Percentiles rank a stretch among this genome's conserved stretches.
Conservation (phyloP, 768 basidiomycete genomes). For the Phylloporus sp. region DNA sequence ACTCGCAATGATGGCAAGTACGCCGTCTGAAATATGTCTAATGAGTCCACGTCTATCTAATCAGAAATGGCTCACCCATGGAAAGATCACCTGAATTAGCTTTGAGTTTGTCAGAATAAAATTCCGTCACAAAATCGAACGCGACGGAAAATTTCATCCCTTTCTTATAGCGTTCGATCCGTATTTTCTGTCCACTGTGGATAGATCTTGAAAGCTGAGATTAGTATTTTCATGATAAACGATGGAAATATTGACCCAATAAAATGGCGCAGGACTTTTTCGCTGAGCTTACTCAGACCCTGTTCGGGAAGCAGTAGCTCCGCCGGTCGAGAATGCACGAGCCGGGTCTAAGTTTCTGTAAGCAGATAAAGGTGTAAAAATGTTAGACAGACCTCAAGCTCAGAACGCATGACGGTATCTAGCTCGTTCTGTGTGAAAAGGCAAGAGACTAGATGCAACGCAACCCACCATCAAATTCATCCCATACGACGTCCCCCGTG, state of each 20-base stretch:
- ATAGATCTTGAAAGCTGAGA: conserved; percentile 32
- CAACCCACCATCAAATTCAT: conserved; percentile 73
- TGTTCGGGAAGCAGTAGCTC: conserved; percentile 69
- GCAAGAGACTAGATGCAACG: not conserved
- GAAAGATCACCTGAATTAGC: conserved; percentile 36
- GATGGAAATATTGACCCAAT: conserved; percentile 45
- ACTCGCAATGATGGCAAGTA: conserved; percentile 58
- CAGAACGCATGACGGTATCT: conserved; percentile 83
- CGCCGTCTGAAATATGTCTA: conserved; percentile 40
- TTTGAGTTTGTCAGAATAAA: conserved; percentile 56
- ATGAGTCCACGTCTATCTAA: not conserved
- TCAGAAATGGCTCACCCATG: conserved; percentile 10
- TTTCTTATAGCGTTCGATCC: conserved; percentile 59
- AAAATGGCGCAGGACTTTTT: conserved; percentile 72
- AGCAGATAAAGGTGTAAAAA: not conserved
- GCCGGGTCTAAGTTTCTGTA: conserved; percentile 61
- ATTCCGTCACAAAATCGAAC: conserved; percentile 60
- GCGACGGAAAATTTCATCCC: conserved; percentile 62
- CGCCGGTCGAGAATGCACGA: conserved; percentile 79
- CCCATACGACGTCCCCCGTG: conserved; percentile 93
- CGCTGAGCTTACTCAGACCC: conserved; percentile 63
- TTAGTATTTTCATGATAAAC: conserved; percentile 6
- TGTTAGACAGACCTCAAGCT: conserved; percentile 65
- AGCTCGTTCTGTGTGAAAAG: conserved; percentile 6
- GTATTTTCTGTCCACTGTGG: conserved; percentile 41